Conservation (phyloP, 768 basidiomycete species). For the Phlebiopsis gigantea region DNA sequence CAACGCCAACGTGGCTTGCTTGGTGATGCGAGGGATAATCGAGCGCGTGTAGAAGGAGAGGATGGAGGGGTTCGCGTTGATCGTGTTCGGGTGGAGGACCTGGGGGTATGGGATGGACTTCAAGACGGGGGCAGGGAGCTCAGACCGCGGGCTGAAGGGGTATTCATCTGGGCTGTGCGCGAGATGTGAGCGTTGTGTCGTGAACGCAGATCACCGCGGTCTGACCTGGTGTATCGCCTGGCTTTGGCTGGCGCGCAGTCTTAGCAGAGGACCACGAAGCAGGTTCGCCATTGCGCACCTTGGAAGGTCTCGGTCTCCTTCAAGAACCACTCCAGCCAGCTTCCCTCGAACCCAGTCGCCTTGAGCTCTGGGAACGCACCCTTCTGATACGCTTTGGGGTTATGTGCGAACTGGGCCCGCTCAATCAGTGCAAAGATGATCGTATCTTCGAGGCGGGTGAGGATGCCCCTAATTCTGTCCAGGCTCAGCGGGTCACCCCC, state of each 20-base stretch:
- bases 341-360: constrained; percentile 70
- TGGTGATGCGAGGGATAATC: constrained; percentile 89
- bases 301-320: constrained; percentile 94
- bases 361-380: constrained; percentile 77
- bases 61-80: constrained; percentile 88
- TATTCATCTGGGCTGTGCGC: constrained; percentile 88
- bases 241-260: constrained; percentile 78
- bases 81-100: constrained; percentile 70
- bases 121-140: constrained; percentile 81
- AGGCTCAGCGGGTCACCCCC: constrained; percentile 75
- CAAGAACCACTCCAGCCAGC: constrained; percentile 98
- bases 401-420: constrained; percentile 93
- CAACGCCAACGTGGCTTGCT: constrained; percentile 60
- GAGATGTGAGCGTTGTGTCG: background rate
- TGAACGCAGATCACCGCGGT: too few species aligned
- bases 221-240: constrained; percentile 82
- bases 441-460: constrained; percentile 92
- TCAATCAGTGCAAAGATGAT: constrained; percentile 99
- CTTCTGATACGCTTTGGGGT: constrained; percentile 80
- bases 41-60: constrained; percentile 81
- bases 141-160: constrained; percentile 68
- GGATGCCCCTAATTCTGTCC: constrained; percentile 81
- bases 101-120: constrained; percentile 66
- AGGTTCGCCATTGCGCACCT: constrained; percentile 45
- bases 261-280: background rate